Conservation (phyloP, 495 filamentous ascomycete species). For the Talaromyces proteolyticus region DNA sequence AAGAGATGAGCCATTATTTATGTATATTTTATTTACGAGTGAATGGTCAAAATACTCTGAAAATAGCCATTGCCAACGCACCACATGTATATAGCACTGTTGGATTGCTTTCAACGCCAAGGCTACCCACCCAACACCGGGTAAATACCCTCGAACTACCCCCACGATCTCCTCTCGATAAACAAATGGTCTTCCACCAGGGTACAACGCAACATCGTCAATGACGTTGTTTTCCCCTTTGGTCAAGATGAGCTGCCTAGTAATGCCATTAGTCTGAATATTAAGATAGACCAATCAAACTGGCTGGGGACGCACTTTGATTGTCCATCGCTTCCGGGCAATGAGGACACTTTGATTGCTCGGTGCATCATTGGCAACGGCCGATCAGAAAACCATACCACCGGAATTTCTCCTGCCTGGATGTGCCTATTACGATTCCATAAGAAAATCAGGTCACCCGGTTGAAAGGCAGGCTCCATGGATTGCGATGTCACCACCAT, state of each 20-base stretch:
- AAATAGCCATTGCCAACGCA: no score
- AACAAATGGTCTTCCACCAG: slow-evolving; percentile 10
- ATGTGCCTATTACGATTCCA: slow-evolving; percentile 15
- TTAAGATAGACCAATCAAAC: no score
- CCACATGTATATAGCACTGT: no score
- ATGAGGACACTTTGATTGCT: slow-evolving; percentile 13
- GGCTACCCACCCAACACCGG: slow-evolving; percentile 12
- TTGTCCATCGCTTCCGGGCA: slow-evolving; percentile 1
- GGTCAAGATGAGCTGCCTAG: slow-evolving; percentile 16
- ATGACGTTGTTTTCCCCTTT: slow-evolving; percentile 24
- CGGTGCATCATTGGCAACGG: slow-evolving; percentile 32
- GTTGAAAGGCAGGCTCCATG: slow-evolving; percentile 30
- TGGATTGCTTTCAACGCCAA: no score
- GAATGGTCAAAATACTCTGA: no score
- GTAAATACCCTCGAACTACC: slow-evolving; percentile 16
- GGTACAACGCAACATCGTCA: slow-evolving; percentile 18
- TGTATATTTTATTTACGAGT: no score
- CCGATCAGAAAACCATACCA: slow-evolving; percentile 21
- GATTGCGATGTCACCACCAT: slow-evolving; percentile 10
- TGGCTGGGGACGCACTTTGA: no score
- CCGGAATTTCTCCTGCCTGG: slow-evolving; percentile 22
- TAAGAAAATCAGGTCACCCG: slow-evolving; percentile 25
- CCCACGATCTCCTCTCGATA: slow-evolving; percentile 17
- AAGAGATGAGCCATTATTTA: no score
- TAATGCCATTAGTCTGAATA: no score